Conservation (phyloP, 345 rosid species). For the Raphanus sativus region DNA sequence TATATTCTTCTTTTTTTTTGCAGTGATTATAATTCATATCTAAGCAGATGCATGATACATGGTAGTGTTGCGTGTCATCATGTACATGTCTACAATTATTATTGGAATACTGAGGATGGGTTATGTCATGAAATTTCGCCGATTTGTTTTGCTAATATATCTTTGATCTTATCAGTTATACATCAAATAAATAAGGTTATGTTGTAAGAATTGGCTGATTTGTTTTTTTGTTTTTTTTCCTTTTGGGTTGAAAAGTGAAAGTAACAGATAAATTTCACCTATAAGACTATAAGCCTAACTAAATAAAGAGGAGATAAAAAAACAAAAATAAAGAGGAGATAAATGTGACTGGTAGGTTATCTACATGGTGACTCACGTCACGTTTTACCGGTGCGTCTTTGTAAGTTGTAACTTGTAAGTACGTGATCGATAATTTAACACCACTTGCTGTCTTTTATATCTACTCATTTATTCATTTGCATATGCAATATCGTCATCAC, state of each 20-base stretch:
- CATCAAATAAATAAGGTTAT: not conserved
- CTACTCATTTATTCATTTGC: not conserved
- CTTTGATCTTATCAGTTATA: not conserved
- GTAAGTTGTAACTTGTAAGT: not conserved
- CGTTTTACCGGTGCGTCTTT: constrained; percentile 18
- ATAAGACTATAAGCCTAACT: not conserved
- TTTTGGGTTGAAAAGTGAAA: not conserved
- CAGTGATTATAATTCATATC: constrained; percentile 16
- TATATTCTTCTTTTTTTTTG: no score
- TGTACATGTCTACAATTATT: not conserved
- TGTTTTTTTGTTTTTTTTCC: not conserved
- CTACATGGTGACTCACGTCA: constrained; percentile 18
- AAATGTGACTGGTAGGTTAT: constrained; percentile 37
- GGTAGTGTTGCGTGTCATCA: constrained; percentile 16
- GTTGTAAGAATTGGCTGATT: not conserved
- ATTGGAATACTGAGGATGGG: not conserved
- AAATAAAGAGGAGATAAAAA: constrained; percentile 6
- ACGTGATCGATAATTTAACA: constrained; percentile 22
- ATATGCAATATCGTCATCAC: constrained; percentile 8
- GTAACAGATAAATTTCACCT: not conserved
- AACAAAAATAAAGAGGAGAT: constrained; percentile 9
- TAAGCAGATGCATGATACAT: constrained; percentile 12
- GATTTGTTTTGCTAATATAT: not conserved
- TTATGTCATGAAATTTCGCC: not conserved
- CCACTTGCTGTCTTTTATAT: constrained; percentile 2